A percentile compares a stretch with the other conserved stretches of the same genome.
Conservation (phyloP, 2,329 filamentous ascomycete genomes). For the Graphilbum ipis-grandicollis region DNA sequence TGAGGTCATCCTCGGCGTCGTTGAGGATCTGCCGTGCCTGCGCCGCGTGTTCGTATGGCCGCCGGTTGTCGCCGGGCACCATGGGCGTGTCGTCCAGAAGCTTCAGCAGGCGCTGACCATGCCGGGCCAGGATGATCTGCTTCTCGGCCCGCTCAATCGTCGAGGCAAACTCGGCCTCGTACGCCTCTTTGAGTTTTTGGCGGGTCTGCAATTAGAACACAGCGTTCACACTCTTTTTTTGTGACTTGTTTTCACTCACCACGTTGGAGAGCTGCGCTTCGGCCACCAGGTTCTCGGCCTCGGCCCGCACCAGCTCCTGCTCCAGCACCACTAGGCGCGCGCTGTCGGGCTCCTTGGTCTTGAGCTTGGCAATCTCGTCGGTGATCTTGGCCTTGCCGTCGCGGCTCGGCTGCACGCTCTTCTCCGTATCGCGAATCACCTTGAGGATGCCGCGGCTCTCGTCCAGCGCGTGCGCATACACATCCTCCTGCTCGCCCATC, state of each 20-base stretch:
- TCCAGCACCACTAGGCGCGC: conserved; percentile 69
- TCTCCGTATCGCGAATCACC: conserved; percentile 87
- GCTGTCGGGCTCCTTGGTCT: conserved; percentile 80
- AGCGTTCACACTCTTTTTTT: too few relatives aligned
- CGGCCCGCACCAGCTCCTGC: conserved; percentile 88
- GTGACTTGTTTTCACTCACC: too few relatives aligned
- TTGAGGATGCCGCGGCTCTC: conserved; percentile 72
- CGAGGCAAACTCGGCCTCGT: conserved; percentile 71
- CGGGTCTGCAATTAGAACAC: too few relatives aligned
- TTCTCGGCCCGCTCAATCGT: conserved; percentile 95
- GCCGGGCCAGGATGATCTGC: conserved; percentile 82
- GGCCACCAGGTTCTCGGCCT: conserved; percentile 89
- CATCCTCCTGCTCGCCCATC: conserved; percentile 84
- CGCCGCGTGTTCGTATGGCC: conserved; percentile 45
- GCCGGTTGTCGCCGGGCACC: conserved; percentile 64
- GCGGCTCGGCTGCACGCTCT: conserved; percentile 81
- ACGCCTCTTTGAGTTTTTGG: conserved; percentile 91
- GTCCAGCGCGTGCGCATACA: conserved; percentile 73
- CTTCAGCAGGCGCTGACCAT: conserved; percentile 69
- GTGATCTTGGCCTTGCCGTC: conserved; percentile 75
- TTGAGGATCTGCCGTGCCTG: conserved; percentile 75
- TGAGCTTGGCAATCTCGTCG: conserved; percentile 83
- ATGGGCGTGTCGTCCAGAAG: conserved; percentile 81
- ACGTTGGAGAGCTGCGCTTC: conserved; percentile 94
- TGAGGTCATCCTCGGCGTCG: conserved; percentile 78